These are phyloP conservation scores for Tetradesmus obliquus DNA, from an alignment of 139 green algal genomes.

Conservation along the genomic window DNA sequence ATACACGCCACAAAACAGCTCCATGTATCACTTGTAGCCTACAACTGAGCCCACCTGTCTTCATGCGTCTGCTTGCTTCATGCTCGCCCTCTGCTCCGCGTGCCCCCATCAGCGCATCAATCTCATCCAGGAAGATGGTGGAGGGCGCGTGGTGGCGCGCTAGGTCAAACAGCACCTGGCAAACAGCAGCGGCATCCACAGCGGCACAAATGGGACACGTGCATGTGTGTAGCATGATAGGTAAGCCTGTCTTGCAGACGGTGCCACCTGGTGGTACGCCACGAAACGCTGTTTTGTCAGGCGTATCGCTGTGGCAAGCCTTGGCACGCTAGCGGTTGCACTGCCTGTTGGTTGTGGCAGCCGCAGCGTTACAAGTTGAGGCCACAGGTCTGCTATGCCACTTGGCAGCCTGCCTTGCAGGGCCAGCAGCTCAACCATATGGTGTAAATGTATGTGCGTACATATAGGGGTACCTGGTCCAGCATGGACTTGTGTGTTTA, in stretches of 20 bases:
- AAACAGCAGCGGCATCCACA: background rate
- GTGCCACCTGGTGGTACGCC: background rate
- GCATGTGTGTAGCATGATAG: background rate
- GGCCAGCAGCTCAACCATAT: no score
- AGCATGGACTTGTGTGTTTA: background rate
- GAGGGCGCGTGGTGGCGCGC: slow-evolving; percentile 75
- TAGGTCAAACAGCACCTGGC: slow-evolving; percentile 84
- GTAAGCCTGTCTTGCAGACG: no score
- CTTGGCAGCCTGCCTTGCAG: no score
- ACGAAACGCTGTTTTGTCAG: background rate
- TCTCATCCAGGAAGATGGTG: slow-evolving; percentile 96
- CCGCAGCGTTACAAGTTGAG: no score
- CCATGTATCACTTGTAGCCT: no score
- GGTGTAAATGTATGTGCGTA: no score
- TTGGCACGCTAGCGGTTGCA: no score
- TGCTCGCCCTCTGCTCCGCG: slow-evolving; percentile 87
- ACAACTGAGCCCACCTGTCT: slow-evolving; percentile 63
- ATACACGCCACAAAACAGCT: slow-evolving; percentile 38
- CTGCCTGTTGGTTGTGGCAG: no score
- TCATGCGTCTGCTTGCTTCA: slow-evolving; percentile 89
- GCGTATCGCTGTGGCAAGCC: background rate
- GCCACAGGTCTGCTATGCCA: no score
- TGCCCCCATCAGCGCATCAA: slow-evolving; percentile 88
- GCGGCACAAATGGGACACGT: background rate
- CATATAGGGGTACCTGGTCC: no score